A percentile compares a stretch with the other conserved stretches of the same genome.
phyloP scores from a whole-genome alignment of 1,284 basidiomycete genomes.

The Cryptococcus sp. region DNA sequence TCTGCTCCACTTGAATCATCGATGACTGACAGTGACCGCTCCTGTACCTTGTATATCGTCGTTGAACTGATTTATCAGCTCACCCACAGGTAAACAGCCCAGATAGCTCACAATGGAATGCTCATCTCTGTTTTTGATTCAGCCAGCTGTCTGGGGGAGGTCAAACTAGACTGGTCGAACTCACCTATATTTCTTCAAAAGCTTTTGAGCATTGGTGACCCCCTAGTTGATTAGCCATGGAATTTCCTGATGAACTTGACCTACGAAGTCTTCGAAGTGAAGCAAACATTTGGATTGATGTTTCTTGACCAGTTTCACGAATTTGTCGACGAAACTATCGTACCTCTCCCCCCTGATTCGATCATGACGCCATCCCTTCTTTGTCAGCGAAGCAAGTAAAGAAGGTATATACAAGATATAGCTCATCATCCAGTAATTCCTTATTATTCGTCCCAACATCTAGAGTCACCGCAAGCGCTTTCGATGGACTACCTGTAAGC shows the following conservation, averaged over 20 bases:
- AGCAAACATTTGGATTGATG: conserved; percentile 34
- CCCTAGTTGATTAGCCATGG: conserved; percentile 22
- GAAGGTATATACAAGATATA: conserved; percentile 32
- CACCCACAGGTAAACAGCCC: neutral
- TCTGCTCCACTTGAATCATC: conserved; percentile 32
- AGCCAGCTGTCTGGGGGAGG: conserved; percentile 38
- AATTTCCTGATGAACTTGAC: neutral
- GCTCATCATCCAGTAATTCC: conserved; percentile 31
- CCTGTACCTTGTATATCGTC: conserved; percentile 76
- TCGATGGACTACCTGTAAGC: conserved; percentile 18
- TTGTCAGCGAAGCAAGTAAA: neutral
- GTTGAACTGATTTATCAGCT: conserved; percentile 56
- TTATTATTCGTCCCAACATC: conserved; percentile 60
- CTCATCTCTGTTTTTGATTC: conserved; percentile 53
- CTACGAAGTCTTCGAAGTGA: conserved; percentile 41
- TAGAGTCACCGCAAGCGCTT: conserved; percentile 59
- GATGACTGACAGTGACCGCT: conserved; percentile 58
- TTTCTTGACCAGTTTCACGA: conserved; percentile 36
- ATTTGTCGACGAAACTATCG: conserved; percentile 37
- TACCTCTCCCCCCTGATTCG: conserved; percentile 37
- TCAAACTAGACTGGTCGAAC: neutral
- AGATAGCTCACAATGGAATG: conserved; percentile 60
- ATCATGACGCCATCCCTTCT: conserved; percentile 35
- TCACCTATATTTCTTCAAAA: conserved; percentile 51
- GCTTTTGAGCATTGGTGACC: conserved; percentile 60